Percentiles rank a stretch among this genome's conserved stretches.
Evolutionary conservation across 768 basidiomycete species (phyloP).

Genomic region (Amanita rubescens): DNA sequence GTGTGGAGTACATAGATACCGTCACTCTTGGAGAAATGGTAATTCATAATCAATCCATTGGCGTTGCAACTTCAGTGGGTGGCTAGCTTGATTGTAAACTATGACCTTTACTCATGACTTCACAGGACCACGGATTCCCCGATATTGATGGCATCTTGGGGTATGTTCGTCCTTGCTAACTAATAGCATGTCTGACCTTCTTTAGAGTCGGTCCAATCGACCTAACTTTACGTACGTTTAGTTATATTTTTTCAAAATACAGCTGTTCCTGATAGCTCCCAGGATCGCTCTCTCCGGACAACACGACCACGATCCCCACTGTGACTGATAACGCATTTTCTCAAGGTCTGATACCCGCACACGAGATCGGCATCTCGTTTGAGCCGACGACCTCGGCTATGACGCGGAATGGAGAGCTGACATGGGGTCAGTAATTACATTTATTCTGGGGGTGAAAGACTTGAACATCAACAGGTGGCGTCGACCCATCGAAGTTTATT

Average conservation of each 20-base stretch:
- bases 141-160: constrained; percentile 62
- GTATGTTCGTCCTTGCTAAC: constrained; percentile 21
- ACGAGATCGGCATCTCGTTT: constrained; percentile 45
- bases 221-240: constrained; percentile 36
- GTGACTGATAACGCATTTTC: constrained; percentile 49
- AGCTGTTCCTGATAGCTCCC: background rate
- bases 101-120: background rate
- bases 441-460: constrained; percentile 12
- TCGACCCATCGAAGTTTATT: constrained; percentile 35
- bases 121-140: constrained; percentile 33
- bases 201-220: constrained; percentile 53
- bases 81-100: background rate
- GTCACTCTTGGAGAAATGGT: constrained; percentile 41
- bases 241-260: background rate
- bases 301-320: constrained; percentile 34
- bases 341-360: constrained; percentile 29
- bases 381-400: constrained; percentile 29
- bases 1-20: constrained; percentile 43
- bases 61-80: constrained; percentile 40
- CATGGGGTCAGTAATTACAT: constrained; percentile 34
- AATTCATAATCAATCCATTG: constrained; percentile 27
- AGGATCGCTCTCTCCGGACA: constrained; percentile 28
- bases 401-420: constrained; percentile 42
- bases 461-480: constrained; percentile 26
- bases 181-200: background rate